These are phyloP conservation scores for Trichophyton equinum DNA, from an alignment of 2,329 filamentous ascomycete species.

Conservation along the genomic window DNA sequence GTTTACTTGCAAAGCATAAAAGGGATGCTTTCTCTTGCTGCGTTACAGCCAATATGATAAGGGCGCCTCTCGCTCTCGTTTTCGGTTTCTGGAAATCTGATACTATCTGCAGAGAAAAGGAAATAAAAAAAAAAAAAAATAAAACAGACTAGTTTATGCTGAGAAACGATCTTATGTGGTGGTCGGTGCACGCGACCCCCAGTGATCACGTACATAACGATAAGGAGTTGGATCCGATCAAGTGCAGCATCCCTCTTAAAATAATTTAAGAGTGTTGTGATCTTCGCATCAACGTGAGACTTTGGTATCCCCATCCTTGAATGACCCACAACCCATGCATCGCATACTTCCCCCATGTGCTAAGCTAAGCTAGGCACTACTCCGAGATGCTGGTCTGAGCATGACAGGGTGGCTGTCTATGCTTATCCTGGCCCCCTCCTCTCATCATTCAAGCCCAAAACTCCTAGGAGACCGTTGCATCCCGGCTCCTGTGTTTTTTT, in stretches of 20 bases:
- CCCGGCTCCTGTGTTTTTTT: background rate
- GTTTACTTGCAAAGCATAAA: background rate
- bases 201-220: background rate
- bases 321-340: constrained; percentile 4
- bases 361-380: constrained; percentile 3
- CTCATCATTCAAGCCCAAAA: background rate
- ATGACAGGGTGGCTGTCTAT: constrained; percentile 5
- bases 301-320: background rate
- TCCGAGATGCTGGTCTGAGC: constrained; percentile 7
- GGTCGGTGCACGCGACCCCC: background rate
- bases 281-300: constrained; percentile 5
- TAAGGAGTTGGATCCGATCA: background rate
- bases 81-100: background rate
- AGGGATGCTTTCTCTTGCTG: background rate
- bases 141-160: background rate
- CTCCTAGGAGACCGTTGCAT: background rate
- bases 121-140: background rate
- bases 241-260: background rate
- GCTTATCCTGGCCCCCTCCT: background rate
- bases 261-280: constrained; percentile 2
- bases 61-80: background rate
- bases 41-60: constrained; percentile 1
- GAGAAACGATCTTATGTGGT: background rate
- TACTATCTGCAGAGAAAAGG: background rate
- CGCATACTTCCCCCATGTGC: constrained; percentile 5